phyloP scores from a whole-genome alignment of 2,329 filamentous ascomycete species.

The Alternaria triticina region DNA sequence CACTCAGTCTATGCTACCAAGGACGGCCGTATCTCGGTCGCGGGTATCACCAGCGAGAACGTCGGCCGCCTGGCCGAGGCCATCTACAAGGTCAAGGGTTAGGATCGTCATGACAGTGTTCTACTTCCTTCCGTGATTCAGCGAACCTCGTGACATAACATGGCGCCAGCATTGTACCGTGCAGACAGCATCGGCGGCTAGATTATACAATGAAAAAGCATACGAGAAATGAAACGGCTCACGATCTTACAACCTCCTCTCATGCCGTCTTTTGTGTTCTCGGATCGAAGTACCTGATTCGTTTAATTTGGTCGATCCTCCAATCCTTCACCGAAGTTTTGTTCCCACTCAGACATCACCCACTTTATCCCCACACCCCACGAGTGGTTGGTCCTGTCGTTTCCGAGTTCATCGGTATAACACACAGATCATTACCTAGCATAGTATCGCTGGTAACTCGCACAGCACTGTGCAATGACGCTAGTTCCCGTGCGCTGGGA shows the following conservation, averaged over 20 bases:
- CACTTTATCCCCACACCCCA: conserved; percentile 13
- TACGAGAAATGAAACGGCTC: conserved; percentile 14
- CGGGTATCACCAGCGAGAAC: conserved; percentile 80
- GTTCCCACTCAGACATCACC: background rate
- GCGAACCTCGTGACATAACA: conserved; percentile 11
- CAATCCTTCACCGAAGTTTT: conserved; percentile 5
- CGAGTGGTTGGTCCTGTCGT: conserved; percentile 9
- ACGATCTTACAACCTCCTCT: background rate
- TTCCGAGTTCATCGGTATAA: conserved; percentile 1
- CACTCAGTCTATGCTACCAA: conserved; percentile 98
- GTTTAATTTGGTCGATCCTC: background rate
- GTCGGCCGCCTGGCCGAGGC: conserved; percentile 81
- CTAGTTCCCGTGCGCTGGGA: conserved; percentile 3
- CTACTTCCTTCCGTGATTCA: conserved; percentile 14
- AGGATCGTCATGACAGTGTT: conserved; percentile 18
- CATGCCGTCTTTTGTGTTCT: background rate
- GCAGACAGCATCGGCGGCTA: conserved; percentile 16
- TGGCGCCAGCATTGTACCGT: conserved; percentile 20
- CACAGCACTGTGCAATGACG: background rate
- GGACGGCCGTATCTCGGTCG: conserved; percentile 85
- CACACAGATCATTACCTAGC: conserved; percentile 18
- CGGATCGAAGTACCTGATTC: background rate
- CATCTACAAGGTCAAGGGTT: conserved; percentile 82
- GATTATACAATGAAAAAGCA: conserved; percentile 14
- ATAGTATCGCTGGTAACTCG: conserved; percentile 13